These are phyloP conservation scores for Aureobasidium sp. DNA, from an alignment of 2,329 filamentous ascomycete genomes.

Conservation along the genomic window DNA sequence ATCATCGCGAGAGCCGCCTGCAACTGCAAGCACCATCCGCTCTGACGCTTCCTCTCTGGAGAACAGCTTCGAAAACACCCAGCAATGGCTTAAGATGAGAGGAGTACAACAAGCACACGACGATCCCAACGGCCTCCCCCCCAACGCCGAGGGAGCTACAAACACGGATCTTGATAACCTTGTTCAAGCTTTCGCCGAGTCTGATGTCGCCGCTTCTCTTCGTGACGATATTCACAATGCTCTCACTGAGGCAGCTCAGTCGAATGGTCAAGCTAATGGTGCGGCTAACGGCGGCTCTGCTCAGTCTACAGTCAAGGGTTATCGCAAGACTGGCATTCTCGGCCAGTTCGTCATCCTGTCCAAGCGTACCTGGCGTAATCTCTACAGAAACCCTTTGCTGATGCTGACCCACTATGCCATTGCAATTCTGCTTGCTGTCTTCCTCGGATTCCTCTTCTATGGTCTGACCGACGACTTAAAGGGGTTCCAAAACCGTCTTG, in stretches of 20 bases:
- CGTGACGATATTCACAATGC: slow-evolving; percentile 72
- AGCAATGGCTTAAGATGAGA: slow-evolving; percentile 54
- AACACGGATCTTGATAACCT: slow-evolving; percentile 77
- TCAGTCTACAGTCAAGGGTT: slow-evolving; percentile 62
- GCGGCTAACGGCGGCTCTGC: slow-evolving; percentile 34
- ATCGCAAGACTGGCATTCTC: slow-evolving; percentile 69
- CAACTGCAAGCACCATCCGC: slow-evolving; percentile 41
- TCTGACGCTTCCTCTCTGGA: slow-evolving; percentile 49
- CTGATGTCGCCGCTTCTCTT: slow-evolving; percentile 67
- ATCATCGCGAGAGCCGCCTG: slow-evolving; percentile 39
- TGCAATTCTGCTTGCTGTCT: slow-evolving; percentile 85
- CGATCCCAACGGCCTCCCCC: slow-evolving; percentile 58
- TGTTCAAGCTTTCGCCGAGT: slow-evolving; percentile 66
- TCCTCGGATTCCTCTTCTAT: slow-evolving; percentile 94
- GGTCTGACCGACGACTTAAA: slow-evolving; percentile 92
- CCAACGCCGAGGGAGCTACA: slow-evolving; percentile 48
- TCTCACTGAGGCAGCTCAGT: slow-evolving; percentile 57
- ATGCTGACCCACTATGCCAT: slow-evolving; percentile 99
- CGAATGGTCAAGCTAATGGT: slow-evolving; percentile 42
- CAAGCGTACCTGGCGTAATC: slow-evolving; percentile 87
- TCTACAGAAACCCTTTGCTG: slow-evolving; percentile 94
- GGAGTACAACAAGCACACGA: slow-evolving; percentile 52
- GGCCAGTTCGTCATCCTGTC: slow-evolving; percentile 88
- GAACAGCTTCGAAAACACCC: slow-evolving; percentile 44
- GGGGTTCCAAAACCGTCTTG: slow-evolving; percentile 94